Conservation (phyloP, 169 alveolate species). For the Eimeria acervulina region DNA sequence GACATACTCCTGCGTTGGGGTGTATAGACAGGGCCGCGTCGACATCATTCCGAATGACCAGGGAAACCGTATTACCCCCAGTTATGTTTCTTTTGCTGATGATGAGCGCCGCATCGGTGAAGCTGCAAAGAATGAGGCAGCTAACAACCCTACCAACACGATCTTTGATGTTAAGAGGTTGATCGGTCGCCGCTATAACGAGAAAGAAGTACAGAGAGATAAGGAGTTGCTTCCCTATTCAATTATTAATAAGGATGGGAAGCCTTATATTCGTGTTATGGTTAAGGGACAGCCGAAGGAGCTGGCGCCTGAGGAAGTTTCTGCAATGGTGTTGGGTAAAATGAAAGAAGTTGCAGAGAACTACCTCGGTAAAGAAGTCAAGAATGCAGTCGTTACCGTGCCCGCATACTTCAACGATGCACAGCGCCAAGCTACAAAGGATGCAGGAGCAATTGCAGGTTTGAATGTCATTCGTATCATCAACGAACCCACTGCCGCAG, state of each 20-base stretch:
- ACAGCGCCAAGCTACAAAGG: slow-evolving; percentile 99
- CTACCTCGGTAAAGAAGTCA: slow-evolving; percentile 97
- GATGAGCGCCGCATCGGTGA: slow-evolving; percentile 98
- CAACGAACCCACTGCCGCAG: slow-evolving; percentile 99
- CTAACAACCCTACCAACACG: slow-evolving; percentile 98
- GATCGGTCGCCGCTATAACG: slow-evolving; percentile 98
- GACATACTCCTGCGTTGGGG: slow-evolving; percentile 99
- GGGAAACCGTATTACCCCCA: slow-evolving; percentile 99
- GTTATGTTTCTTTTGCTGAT: slow-evolving; percentile 98
- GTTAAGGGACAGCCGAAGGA: slow-evolving; percentile 95
- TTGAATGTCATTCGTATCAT: slow-evolving; percentile 98
- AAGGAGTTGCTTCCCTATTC: slow-evolving; percentile 97
- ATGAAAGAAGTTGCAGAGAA: slow-evolving; percentile 99
- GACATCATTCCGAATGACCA: slow-evolving; percentile 98
- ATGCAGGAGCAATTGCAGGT: slow-evolving; percentile 99
- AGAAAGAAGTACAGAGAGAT: slow-evolving; percentile 97
- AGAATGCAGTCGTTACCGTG: slow-evolving; percentile 88
- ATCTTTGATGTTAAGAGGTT: slow-evolving; percentile 98
- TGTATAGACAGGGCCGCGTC: slow-evolving; percentile 98
- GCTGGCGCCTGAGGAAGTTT: slow-evolving; percentile 99
- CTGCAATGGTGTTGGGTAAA: slow-evolving; percentile 98
- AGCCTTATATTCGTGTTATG: slow-evolving; percentile 97
- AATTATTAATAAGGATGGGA: slow-evolving; percentile 95
- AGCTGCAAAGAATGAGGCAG: slow-evolving; percentile 99
- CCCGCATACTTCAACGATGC: slow-evolving; percentile 99